Conservation (phyloP, 2,329 filamentous ascomycete species). For the Xylariales sp. region DNA sequence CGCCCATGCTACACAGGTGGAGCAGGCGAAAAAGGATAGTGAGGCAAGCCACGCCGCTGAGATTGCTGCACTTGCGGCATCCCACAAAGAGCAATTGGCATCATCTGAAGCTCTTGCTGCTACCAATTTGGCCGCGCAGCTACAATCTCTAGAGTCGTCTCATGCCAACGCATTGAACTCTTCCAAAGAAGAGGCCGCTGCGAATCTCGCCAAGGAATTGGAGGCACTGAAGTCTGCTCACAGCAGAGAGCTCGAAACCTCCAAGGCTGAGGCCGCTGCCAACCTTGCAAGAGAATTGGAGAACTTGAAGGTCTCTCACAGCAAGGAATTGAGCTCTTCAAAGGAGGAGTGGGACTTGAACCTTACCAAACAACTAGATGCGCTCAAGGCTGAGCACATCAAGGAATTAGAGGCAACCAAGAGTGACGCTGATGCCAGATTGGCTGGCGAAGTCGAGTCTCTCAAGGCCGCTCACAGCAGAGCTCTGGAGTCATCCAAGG, state of each 20-base stretch:
- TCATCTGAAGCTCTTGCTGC: conserved; percentile 21
- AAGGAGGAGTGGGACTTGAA: conserved; percentile 20
- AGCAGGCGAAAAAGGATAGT: conserved; percentile 14
- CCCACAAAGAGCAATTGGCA: conserved; percentile 21
- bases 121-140: conserved; percentile 14
- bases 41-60: conserved; percentile 16
- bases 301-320: conserved; percentile 18
- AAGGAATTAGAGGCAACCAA: conserved; percentile 4
- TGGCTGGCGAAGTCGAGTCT: conserved; percentile 18
- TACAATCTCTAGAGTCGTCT: conserved; percentile 18
- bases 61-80: conserved; percentile 18
- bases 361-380: conserved; percentile 5
- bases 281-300: conserved; percentile 17
- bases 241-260: conserved; percentile 4
- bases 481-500: conserved; percentile 21
- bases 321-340: conserved; percentile 19
- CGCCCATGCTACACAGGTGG: conserved; percentile 14
- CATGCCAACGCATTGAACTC: conserved; percentile 21
- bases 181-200: conserved; percentile 20
- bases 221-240: conserved; percentile 3
- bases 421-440: conserved; percentile 12
- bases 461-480: conserved; percentile 20
- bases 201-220: conserved; percentile 5
- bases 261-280: conserved; percentile 11
- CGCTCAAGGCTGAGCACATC: conserved; percentile 2